A percentile compares a stretch with the other conserved stretches of the same genome.
Evolutionary conservation across 139 green algal species (phyloP).

Genomic region (Raphidocelis subcapitata): DNA sequence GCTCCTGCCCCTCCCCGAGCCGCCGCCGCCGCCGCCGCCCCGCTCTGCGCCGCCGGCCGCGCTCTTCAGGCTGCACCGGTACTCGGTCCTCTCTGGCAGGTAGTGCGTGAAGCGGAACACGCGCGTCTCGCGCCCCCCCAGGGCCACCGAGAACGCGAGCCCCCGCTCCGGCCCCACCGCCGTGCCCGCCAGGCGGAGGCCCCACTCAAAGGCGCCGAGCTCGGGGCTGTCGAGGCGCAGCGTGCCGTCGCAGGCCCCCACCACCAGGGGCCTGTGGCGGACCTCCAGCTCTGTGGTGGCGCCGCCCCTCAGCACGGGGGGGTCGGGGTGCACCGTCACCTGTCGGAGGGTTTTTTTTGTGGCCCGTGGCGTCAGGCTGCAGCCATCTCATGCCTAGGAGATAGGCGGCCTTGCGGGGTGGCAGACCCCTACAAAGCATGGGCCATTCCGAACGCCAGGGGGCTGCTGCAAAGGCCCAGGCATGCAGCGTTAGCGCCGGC

Average conservation of each 20-base stretch:
- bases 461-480: too few relatives aligned
- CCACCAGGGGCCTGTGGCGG: slow-evolving; percentile 67
- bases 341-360: neutral
- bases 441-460: too few relatives aligned
- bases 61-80: slow-evolving; percentile 62
- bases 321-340: slow-evolving; percentile 34
- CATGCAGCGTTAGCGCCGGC: too few relatives aligned
- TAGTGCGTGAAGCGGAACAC: slow-evolving; percentile 75
- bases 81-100: slow-evolving; percentile 67
- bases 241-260: slow-evolving; percentile 35
- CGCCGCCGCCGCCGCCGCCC: neutral
- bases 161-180: slow-evolving; percentile 55
- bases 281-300: slow-evolving; percentile 43
- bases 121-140: slow-evolving; percentile 64
- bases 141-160: slow-evolving; percentile 65
- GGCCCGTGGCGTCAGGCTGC: too few relatives aligned
- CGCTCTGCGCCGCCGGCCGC: slow-evolving; percentile 10
- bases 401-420: too few relatives aligned
- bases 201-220: slow-evolving; percentile 69
- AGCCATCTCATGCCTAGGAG: too few relatives aligned
- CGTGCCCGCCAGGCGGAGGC: slow-evolving; percentile 57
- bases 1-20: slow-evolving; percentile 22
- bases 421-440: too few relatives aligned
- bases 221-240: slow-evolving; percentile 63
- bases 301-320: slow-evolving; percentile 32